A percentile compares a stretch with the other conserved stretches of the same genome.
Evolutionary conservation across 2,329 filamentous ascomycete species (phyloP).

Genomic region (Verticillium nonalfalfae): DNA sequence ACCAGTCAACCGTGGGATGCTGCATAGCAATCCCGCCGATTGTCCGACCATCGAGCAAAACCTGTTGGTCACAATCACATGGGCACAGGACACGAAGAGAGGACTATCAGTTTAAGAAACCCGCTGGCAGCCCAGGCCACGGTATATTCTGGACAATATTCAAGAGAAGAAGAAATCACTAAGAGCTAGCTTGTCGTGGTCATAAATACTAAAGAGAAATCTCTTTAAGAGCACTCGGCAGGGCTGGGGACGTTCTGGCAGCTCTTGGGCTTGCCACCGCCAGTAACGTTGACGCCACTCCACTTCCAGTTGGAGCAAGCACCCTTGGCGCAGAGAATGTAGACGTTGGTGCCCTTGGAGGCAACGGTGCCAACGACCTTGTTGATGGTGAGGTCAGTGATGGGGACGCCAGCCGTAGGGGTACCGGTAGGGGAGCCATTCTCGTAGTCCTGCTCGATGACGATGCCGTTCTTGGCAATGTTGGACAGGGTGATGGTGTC

Average conservation of each 20-base stretch:
- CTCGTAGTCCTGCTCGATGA: constrained; percentile 39
- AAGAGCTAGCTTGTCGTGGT: neutral
- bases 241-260: constrained; percentile 19
- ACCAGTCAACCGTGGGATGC: neutral
- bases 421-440: constrained; percentile 36
- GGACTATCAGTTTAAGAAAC: neutral
- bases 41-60: neutral
- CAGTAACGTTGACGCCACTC: constrained; percentile 40
- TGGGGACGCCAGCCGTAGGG: constrained; percentile 42
- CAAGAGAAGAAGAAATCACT: neutral
- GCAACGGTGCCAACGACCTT: constrained; percentile 37
- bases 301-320: constrained; percentile 48
- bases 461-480: constrained; percentile 32
- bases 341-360: constrained; percentile 31
- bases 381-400: constrained; percentile 39
- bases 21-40: neutral
- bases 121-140: neutral
- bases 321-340: constrained; percentile 47
- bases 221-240: constrained; percentile 7
- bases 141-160: neutral
- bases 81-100: neutral
- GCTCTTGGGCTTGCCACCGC: constrained; percentile 32
- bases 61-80: neutral
- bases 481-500: constrained; percentile 32
- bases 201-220: neutral